These are phyloP conservation scores for Cytospora schulzeri DNA, from an alignment of 2,329 filamentous ascomycete genomes.

Conservation along the genomic window DNA sequence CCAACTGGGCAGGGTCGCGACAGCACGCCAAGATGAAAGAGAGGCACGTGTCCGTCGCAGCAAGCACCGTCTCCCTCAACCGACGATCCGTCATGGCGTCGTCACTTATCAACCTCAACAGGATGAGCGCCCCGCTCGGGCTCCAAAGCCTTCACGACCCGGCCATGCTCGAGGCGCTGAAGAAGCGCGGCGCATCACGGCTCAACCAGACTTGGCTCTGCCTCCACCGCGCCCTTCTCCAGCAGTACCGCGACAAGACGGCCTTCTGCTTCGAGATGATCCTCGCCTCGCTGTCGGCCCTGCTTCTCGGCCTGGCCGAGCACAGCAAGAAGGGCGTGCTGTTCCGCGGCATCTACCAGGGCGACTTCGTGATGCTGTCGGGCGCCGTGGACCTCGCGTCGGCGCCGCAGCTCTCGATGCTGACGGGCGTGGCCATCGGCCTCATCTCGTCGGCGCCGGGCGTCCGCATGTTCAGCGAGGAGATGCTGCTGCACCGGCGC, in stretches of 20 bases:
- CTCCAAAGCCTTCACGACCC: conserved; percentile 37
- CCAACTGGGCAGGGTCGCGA: conserved; percentile 46
- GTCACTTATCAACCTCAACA: conserved; percentile 41
- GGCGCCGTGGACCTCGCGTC: conserved; percentile 52
- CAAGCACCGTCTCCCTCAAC: conserved; percentile 27
- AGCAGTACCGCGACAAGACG: conserved; percentile 56
- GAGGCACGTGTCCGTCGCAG: conserved; percentile 4
- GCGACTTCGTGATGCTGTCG: conserved; percentile 54
- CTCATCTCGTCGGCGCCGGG: conserved; percentile 57
- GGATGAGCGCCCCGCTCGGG: conserved; percentile 9
- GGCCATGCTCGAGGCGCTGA: conserved; percentile 43
- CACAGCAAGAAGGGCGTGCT: conserved; percentile 52
- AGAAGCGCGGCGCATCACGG: conserved; percentile 51
- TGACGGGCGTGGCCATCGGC: conserved; percentile 57
- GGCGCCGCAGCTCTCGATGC: conserved; percentile 54
- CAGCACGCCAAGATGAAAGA: conserved; percentile 30
- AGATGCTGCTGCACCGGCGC: conserved; percentile 55
- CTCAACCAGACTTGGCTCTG: conserved; percentile 55
- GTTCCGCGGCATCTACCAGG: conserved; percentile 55
- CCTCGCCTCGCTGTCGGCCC: conserved; percentile 53
- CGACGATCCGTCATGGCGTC: conserved; percentile 35
- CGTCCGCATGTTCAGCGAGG: conserved; percentile 59
- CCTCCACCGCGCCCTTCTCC: conserved; percentile 53
- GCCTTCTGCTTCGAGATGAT: conserved; percentile 57
- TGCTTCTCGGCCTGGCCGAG: conserved; percentile 57